These are phyloP conservation scores for Pilobolus umbonatus DNA, from an alignment of 192 early-diverging fungal species.

Conservation along the genomic window DNA sequence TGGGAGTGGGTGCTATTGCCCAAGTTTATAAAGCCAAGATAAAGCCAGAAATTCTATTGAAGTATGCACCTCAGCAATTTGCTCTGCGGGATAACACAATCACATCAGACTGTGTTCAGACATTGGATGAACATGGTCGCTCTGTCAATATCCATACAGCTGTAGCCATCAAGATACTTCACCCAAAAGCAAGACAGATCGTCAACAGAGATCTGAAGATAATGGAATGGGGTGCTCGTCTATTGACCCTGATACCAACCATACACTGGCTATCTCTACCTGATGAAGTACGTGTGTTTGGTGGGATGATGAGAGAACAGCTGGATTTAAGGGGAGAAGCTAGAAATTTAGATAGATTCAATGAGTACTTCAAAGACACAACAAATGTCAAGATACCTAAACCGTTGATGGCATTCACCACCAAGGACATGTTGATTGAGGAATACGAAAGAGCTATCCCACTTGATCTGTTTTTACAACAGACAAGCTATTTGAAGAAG, in stretches of 20 bases:
- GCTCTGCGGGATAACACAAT: conserved; percentile 13
- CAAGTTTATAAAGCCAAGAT: conserved; percentile 75
- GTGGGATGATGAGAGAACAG: conserved; percentile 88
- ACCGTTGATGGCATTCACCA: conserved; percentile 49
- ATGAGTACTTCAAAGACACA: conserved; percentile 48
- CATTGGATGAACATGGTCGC: conserved; percentile 14
- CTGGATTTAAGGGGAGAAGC: conserved; percentile 82
- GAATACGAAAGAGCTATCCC: conserved; percentile 77
- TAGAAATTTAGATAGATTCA: conserved; percentile 61
- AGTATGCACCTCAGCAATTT: conserved; percentile 11
- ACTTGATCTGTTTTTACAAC: conserved; percentile 65
- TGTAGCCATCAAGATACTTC: conserved; percentile 89
- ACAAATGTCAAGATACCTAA: conserved; percentile 62
- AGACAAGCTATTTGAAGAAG: conserved; percentile 18
- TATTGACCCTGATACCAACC: conserved; percentile 68
- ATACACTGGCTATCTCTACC: conserved; percentile 84
- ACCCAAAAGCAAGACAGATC: conserved; percentile 66
- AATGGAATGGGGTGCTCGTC: conserved; percentile 62
- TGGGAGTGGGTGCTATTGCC: conserved; percentile 94
- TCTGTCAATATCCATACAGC: conserved; percentile 33
- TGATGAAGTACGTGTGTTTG: conserved; percentile 87
- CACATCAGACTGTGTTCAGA: conserved; percentile 18
- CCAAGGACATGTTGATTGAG: conserved; percentile 75
- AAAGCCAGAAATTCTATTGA: conserved; percentile 28
- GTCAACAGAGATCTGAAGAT: conserved; percentile 83